Percentiles rank a stretch among this genome's conserved stretches.
phyloP scores from a whole-genome alignment of 2,329 filamentous ascomycete genomes.

The Penicillium sp. region DNA sequence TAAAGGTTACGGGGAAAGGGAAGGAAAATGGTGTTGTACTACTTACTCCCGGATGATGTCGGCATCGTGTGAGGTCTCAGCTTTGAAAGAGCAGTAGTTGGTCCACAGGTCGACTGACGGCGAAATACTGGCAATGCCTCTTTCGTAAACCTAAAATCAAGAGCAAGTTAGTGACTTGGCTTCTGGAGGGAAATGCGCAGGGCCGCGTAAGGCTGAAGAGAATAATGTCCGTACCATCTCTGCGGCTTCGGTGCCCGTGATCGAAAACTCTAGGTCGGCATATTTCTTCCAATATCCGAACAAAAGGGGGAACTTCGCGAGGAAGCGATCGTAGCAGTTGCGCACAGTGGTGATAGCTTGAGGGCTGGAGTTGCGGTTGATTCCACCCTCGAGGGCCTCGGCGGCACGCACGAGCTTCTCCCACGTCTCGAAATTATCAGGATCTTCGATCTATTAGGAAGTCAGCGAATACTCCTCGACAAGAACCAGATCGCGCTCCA shows the following conservation, averaged over 20 bases:
- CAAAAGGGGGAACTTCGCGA: constrained; percentile 88
- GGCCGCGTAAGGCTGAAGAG: constrained; percentile 2
- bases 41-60: constrained; percentile 99
- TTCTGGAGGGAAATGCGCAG: background rate
- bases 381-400: constrained; percentile 81
- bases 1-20: constrained; percentile 56
- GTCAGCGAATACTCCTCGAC: background rate
- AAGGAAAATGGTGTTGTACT: constrained; percentile 60
- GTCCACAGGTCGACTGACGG: constrained; percentile 96
- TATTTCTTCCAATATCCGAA: constrained; percentile 99
- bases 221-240: constrained; percentile 67
- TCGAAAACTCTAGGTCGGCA: constrained; percentile 94
- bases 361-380: constrained; percentile 94
- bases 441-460: constrained; percentile 55
- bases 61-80: constrained; percentile 91
- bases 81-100: constrained; percentile 96
- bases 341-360: constrained; percentile 84
- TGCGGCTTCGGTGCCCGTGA: constrained; percentile 91
- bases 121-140: constrained; percentile 86
- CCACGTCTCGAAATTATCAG: constrained; percentile 92
- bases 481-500: background rate
- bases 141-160: constrained; percentile 72
- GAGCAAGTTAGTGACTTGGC: constrained; percentile 4
- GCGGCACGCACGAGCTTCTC: constrained; percentile 82
- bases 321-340: constrained; percentile 84